Evolutionary conservation across 306 rosid genomes (phyloP).

Genomic region (Psophocarpus tetragonolobus): DNA sequence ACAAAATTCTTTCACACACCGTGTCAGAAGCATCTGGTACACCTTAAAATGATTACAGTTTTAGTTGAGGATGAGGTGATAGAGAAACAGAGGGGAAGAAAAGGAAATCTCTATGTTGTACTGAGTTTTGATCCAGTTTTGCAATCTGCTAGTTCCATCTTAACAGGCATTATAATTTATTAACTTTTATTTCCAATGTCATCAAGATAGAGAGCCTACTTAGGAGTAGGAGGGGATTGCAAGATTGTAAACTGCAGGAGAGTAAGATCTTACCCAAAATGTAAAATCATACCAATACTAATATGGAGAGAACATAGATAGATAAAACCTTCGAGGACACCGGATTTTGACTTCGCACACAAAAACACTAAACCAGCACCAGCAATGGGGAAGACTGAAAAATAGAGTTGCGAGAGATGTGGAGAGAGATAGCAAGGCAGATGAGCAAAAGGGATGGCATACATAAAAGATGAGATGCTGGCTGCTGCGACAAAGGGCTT

Average conservation of each 20-base stretch:
- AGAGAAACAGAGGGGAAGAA: background rate
- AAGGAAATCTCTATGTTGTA: background rate
- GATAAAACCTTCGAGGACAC: background rate
- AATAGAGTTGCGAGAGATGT: background rate
- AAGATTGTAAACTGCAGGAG: background rate
- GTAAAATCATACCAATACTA: background rate
- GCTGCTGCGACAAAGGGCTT: background rate
- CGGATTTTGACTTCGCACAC: background rate
- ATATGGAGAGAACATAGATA: background rate
- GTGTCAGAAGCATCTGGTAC: background rate
- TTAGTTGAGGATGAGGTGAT: conserved; percentile 8
- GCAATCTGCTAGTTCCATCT: background rate
- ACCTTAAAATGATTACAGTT: conserved; percentile 19
- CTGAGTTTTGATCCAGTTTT: background rate
- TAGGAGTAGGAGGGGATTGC: background rate
- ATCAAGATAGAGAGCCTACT: background rate
- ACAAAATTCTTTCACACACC: background rate
- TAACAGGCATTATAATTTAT: background rate
- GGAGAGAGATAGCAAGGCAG: background rate
- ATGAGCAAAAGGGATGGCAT: background rate
- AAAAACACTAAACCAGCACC: background rate
- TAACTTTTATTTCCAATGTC: background rate
- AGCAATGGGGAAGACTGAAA: background rate
- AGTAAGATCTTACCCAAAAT: background rate
- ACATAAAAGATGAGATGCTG: background rate